These are phyloP conservation scores for Penicillium vulpinum DNA, from an alignment of 2,329 filamentous ascomycete genomes.

Conservation along the genomic window DNA sequence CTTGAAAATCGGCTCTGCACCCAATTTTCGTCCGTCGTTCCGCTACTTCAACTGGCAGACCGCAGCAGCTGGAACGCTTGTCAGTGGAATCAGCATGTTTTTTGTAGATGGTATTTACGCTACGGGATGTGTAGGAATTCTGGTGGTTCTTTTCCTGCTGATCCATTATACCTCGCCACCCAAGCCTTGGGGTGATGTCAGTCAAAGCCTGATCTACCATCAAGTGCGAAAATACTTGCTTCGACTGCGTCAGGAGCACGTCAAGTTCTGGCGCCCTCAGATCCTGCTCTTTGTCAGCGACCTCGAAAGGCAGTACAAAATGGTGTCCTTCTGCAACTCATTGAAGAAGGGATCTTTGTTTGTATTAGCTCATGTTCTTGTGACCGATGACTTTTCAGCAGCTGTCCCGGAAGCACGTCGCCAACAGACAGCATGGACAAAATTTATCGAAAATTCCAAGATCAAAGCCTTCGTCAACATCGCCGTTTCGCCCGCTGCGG, in stretches of 20 bases:
- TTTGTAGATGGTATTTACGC: constrained; percentile 84
- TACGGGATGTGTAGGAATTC: constrained; percentile 68
- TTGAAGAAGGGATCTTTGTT: constrained; percentile 85
- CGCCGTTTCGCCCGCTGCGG: constrained; percentile 76
- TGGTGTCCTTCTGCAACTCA: constrained; percentile 90
- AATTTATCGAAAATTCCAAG: constrained; percentile 80
- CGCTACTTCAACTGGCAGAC: constrained; percentile 88
- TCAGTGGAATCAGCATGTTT: constrained; percentile 81
- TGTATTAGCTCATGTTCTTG: constrained; percentile 83
- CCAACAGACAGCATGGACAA: constrained; percentile 80
- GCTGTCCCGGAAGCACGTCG: constrained; percentile 78
- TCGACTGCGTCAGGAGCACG: constrained; percentile 80
- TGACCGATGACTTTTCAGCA: constrained; percentile 75
- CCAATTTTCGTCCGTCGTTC: constrained; percentile 85
- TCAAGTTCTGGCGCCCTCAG: constrained; percentile 91
- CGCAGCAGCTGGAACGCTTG: constrained; percentile 70
- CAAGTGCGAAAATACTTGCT: constrained; percentile 86
- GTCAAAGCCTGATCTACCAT: constrained; percentile 82
- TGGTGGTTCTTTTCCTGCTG: constrained; percentile 75
- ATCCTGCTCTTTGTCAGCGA: constrained; percentile 83
- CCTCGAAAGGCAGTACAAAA: constrained; percentile 74
- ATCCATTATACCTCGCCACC: constrained; percentile 85
- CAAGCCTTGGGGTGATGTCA: constrained; percentile 88
- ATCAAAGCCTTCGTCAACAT: constrained; percentile 91
- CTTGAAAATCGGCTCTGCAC: constrained; percentile 81